phyloP scores from a whole-genome alignment of 2,329 filamentous ascomycete species.

The Chrysoporthe deuterocubensis region DNA sequence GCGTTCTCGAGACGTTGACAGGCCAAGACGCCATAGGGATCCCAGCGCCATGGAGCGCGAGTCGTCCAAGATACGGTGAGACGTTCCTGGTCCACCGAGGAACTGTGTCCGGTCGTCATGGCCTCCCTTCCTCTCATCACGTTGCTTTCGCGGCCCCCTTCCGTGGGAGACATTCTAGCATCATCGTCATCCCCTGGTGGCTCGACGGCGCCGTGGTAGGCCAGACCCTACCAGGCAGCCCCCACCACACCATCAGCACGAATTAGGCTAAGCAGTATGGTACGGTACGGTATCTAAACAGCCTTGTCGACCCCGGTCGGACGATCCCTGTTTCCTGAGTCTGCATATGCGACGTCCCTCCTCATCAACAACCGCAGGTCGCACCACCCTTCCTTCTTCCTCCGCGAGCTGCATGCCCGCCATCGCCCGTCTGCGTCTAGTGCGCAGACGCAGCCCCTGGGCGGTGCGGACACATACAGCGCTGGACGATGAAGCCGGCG shows the following conservation, averaged over 20 bases:
- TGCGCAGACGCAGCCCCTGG: background rate
- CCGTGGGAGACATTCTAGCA: background rate
- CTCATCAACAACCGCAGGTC: slow-evolving; percentile 16
- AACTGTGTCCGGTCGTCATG: background rate
- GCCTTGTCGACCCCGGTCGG: background rate
- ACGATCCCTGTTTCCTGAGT: slow-evolving; percentile 5
- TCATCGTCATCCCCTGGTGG: no score
- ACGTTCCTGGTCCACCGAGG: background rate
- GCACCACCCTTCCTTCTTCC: slow-evolving; percentile 5
- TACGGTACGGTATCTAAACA: background rate
- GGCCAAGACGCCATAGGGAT: background rate
- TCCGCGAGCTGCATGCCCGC: slow-evolving; percentile 4
- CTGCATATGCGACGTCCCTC: slow-evolving; percentile 17
- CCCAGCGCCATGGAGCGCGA: background rate
- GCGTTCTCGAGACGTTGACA: background rate
- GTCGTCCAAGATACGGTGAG: background rate
- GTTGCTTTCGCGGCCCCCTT: background rate
- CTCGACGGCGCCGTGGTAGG: no score
- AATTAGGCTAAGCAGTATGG: no score
- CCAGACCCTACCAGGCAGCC: background rate
- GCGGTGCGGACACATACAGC: background rate
- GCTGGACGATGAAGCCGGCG: no score
- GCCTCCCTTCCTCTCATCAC: background rate
- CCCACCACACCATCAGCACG: background rate
- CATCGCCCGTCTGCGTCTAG: background rate